Evolutionary conservation across 2,329 filamentous ascomycete species (phyloP).

Genomic region (Leptographium wingfieldii): DNA sequence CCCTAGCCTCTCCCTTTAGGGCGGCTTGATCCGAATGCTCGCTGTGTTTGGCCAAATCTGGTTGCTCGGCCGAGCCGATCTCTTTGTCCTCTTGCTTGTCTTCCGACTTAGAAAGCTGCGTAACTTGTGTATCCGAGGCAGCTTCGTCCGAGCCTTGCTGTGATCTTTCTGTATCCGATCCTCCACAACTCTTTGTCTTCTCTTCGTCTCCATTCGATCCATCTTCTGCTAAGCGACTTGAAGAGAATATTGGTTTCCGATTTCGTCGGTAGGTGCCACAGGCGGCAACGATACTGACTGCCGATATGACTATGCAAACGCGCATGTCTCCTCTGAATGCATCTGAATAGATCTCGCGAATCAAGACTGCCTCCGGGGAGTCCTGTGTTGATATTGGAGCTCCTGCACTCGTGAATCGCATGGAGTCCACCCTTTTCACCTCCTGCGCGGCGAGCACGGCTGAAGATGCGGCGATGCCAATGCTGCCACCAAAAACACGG

Average conservation of each 20-base stretch:
- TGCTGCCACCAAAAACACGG: slow-evolving; percentile 38
- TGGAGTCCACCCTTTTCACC: slow-evolving; percentile 17
- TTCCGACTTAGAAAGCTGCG: no score
- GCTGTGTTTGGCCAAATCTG: no score
- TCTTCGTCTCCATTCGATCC: background rate
- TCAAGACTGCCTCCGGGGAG: slow-evolving; percentile 15
- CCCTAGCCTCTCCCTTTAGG: no score
- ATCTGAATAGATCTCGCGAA: slow-evolving; percentile 28
- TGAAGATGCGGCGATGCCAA: slow-evolving; percentile 41
- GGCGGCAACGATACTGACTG: slow-evolving; percentile 25
- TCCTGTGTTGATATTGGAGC: slow-evolving; percentile 12
- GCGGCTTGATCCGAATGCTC: no score
- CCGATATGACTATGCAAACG: slow-evolving; percentile 29
- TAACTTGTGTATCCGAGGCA: no score
- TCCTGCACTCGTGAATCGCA: slow-evolving; percentile 14
- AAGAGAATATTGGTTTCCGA: slow-evolving; percentile 14
- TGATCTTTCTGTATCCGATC: background rate
- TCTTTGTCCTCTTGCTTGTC: no score
- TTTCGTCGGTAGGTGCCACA: slow-evolving; percentile 26
- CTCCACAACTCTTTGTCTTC: background rate
- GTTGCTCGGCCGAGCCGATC: no score
- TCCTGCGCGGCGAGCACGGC: slow-evolving; percentile 27
- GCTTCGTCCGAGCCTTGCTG: background rate
- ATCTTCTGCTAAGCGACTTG: background rate
- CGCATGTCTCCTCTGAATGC: slow-evolving; percentile 35